Conservation (phyloP, 2,329 filamentous ascomycete genomes). For the Teratosphaeria epicoccoides region DNA sequence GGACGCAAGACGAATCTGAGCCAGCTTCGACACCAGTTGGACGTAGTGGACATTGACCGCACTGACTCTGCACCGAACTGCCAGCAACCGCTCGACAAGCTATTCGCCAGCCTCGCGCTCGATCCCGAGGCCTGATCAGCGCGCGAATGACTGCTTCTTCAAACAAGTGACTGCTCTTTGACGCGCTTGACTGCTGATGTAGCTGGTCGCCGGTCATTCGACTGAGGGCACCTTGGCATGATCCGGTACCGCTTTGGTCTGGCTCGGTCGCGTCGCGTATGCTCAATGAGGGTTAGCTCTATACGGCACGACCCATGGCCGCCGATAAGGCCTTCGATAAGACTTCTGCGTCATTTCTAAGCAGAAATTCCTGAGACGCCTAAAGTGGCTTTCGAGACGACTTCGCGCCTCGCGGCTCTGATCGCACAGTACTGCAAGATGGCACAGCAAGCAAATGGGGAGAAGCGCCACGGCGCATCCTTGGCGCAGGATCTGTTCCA, state of each 20-base stretch:
- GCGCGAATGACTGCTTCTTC: too few relatives aligned
- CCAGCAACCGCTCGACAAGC: background rate
- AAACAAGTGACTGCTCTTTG: too few relatives aligned
- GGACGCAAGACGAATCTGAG: conserved; percentile 19
- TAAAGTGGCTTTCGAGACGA: background rate
- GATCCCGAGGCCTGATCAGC: background rate
- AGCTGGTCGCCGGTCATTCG: too few relatives aligned
- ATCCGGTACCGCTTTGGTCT: too few relatives aligned
- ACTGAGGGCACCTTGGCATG: too few relatives aligned
- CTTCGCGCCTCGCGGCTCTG: background rate
- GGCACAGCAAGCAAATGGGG: background rate
- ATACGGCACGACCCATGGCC: background rate
- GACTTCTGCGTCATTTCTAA: background rate
- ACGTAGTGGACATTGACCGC: background rate
- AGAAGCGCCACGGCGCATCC: conserved; percentile 9
- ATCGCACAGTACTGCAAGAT: background rate
- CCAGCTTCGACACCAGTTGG: background rate
- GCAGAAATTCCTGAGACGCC: background rate
- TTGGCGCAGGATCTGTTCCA: conserved; percentile 41
- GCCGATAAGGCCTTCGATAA: background rate
- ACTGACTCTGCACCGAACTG: background rate
- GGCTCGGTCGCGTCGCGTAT: background rate
- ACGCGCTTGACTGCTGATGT: too few relatives aligned
- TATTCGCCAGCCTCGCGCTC: background rate
- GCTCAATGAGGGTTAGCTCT: background rate